Evolutionary conservation across 805 yeast genomes (phyloP), one percentile per base, ranked within the genome.

Genomic region (Starmerella bombicola): DNA sequence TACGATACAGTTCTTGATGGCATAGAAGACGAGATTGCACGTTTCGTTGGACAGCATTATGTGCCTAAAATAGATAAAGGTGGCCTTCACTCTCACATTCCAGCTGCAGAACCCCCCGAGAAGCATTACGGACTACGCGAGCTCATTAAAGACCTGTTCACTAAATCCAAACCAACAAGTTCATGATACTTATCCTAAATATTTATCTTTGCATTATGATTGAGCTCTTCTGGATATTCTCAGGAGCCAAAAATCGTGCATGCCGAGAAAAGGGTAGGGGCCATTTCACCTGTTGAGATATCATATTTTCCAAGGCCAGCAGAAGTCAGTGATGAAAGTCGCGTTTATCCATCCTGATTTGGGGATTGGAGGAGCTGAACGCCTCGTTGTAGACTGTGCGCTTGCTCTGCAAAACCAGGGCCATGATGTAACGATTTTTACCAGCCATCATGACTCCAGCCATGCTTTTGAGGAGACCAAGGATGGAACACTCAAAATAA

Each of bases 341-440:
- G 95, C 95, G 1, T 82, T 91, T 52, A 62, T 91, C 4, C 98
- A 91, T 56, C 98, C 98, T 0, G 98, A 91, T 62, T 64, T 91
- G 40, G 98, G 98, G 0, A 88, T 88, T 42, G 98, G 80, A 4
- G 99, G 99, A 3, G 99, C 99, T 1, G 99, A 91, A 57, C 68
- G 99, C 44, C 68, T 93, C n/a, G 85, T 91, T 2, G 95, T 91
- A 1, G 99, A 91, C 61, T 85, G 93, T 3, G 98, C 97, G 0
- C 65, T 84, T 3, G 94, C 95, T 0, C 63, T 91, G 21, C 84
- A 88, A 55, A 68, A 73, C 2, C 60, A 66, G 23, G 76, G 77
- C 5, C 76, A 80, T 55, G 67, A 65, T 1, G 76, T 91, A 9
- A 67, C 69, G 2, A 69, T 86, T 4, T 84, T 69, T 61, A 88